Base-by-base conservation (phyloP, 495 filamentous ascomycete genomes). In the Astrothelium macrocarpum region DNA sequence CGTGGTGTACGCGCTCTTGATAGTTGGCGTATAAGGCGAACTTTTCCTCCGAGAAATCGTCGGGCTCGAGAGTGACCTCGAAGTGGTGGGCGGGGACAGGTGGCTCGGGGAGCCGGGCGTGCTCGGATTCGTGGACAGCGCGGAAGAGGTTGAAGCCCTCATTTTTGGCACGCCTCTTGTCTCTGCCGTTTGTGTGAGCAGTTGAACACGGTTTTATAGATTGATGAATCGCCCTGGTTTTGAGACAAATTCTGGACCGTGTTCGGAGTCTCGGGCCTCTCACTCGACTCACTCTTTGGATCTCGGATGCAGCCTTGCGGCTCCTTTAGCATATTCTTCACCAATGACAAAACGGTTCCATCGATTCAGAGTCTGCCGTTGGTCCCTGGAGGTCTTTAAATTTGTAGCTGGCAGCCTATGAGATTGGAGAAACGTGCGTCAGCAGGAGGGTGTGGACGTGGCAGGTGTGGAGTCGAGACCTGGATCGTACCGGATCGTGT, bases 271-370 rank as follows among this genome's bases (percentile, higher is more conserved):
- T 26, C 20, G 36, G 25, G 49, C 18, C 2, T 9, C 32, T 32
- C 25, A 25, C 18, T 29, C 49, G 31, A 49, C 84, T 65, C 74
- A 88, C 84, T 89, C 86, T 79, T 88, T 86, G 63, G 87, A 83
- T 69, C 81, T 87, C 12, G 94, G 94, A 71, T 89, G 83, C 39
- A 86, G 81, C 66, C 80, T 84, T 60, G 89, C 86, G 32, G 83
- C 85, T 69, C 90, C 87, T 62, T 85, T 82, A 60, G 82, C 81
- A 71, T 96, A 97, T 36, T 81, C 79, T 20, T 87, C 85, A 32
- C 94, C 94, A 31, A 94, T 78, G 43, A 97, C 77, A 76, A 87
- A 87, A 68, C 81, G 88, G 73, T 92, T 95, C 88, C 95, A 97
- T 66, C 87, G 85, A 78, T 97, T 91, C 68, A 96, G 75, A 16